Conservation (phyloP, 768 basidiomycete species). For the Myochromella boudieri region DNA sequence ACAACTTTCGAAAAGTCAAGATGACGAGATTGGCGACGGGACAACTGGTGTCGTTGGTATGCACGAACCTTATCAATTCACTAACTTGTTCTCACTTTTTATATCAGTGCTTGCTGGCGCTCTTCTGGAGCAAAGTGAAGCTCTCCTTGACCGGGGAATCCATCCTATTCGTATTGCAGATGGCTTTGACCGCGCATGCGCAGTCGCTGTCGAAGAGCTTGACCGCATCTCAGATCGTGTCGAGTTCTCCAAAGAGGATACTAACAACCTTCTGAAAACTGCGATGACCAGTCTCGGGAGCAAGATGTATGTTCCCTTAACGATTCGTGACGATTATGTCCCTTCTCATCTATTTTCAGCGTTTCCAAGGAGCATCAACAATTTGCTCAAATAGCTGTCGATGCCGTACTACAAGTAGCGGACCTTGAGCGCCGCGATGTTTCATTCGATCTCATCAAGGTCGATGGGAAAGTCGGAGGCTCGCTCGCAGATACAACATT, state of each 20-base stretch:
- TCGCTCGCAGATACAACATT: slow-evolving; percentile 92
- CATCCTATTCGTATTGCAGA: slow-evolving; percentile 99
- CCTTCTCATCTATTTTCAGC: slow-evolving; percentile 39
- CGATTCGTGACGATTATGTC: neutral
- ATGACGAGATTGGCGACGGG: slow-evolving; percentile 99
- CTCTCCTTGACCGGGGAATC: slow-evolving; percentile 97
- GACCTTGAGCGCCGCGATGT: slow-evolving; percentile 95
- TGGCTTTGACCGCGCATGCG: slow-evolving; percentile 94
- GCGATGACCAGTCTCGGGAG: slow-evolving; percentile 96
- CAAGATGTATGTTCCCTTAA: slow-evolving; percentile 77
- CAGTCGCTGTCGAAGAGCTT: slow-evolving; percentile 86
- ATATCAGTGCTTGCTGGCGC: slow-evolving; percentile 92
- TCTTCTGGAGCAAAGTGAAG: slow-evolving; percentile 90
- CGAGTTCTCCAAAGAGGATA: slow-evolving; percentile 79
- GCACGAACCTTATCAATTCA: slow-evolving; percentile 30
- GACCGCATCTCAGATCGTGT: slow-evolving; percentile 90
- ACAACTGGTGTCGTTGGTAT: slow-evolving; percentile 98
- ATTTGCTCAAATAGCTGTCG: slow-evolving; percentile 97
- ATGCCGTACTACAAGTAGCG: slow-evolving; percentile 93
- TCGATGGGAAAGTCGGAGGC: slow-evolving; percentile 98
- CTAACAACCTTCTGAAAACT: slow-evolving; percentile 86
- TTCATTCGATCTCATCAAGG: slow-evolving; percentile 97
- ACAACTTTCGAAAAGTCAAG: slow-evolving; percentile 95
- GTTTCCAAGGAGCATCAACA: slow-evolving; percentile 96
- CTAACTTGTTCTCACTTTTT: slow-evolving; percentile 2